These are phyloP conservation scores for Albizia julibrissin DNA, from an alignment of 306 rosid genomes.

Conservation along the genomic window DNA sequence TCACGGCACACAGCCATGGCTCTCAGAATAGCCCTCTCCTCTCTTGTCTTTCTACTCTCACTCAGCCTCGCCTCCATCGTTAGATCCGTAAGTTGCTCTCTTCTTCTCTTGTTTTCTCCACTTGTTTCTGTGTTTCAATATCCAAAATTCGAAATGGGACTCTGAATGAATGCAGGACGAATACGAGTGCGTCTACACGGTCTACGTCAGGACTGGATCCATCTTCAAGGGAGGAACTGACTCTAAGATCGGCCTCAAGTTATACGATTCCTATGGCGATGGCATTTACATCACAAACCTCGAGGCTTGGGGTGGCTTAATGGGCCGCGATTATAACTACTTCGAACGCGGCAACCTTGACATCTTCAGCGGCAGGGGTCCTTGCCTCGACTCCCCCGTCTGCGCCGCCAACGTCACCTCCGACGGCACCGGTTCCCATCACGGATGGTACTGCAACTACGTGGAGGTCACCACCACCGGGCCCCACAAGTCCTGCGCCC, in stretches of 20 bases:
- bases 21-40: conserved; percentile 4
- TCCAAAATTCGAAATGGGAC: neutral
- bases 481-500: conserved; percentile 49
- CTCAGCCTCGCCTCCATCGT: conserved; percentile 40
- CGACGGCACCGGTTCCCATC: conserved; percentile 70
- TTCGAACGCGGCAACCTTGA: conserved; percentile 90
- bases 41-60: conserved; percentile 33
- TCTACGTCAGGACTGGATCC: conserved; percentile 71
- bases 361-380: conserved; percentile 78
- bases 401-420: conserved; percentile 82
- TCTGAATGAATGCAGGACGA: conserved; percentile 58
- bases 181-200: conserved; percentile 67
- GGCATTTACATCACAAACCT: conserved; percentile 55
- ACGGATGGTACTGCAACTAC: conserved; percentile 93
- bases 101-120: neutral
- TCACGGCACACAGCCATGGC: conserved; percentile 37
- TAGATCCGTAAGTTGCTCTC: conserved; percentile 39
- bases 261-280: conserved; percentile 58
- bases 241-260: conserved; percentile 48
- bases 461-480: conserved; percentile 75
- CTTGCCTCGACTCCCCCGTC: conserved; percentile 60
- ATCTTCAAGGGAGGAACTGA: conserved; percentile 78
- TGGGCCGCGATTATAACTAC: conserved; percentile 66
- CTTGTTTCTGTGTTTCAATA: neutral
- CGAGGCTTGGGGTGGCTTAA: conserved; percentile 76